These are phyloP conservation scores for Parastagonospora nodorum DNA, from an alignment of 2,329 filamentous ascomycete species.

Conservation along the genomic window DNA sequence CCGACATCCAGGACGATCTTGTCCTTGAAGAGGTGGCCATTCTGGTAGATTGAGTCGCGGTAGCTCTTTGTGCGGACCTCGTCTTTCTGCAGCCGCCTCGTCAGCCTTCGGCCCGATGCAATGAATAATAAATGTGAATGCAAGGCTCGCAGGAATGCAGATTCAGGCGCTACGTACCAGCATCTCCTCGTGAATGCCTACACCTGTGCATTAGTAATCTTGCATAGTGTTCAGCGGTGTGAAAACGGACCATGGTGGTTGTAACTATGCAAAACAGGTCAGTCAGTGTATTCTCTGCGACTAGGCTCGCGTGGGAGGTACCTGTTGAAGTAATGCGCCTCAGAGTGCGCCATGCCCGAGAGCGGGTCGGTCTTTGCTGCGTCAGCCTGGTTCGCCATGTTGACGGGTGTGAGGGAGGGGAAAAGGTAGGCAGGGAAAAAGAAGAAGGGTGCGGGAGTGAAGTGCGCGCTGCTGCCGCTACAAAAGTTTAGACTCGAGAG, in stretches of 20 bases:
- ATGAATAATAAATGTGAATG: background rate
- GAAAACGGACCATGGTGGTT: conserved; percentile 86
- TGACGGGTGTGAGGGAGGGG: conserved; percentile 2
- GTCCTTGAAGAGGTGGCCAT: conserved; percentile 90
- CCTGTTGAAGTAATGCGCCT: conserved; percentile 99
- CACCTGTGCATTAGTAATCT: conserved; percentile 47
- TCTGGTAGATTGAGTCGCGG: conserved; percentile 96
- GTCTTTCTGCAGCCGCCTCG: conserved; percentile 72
- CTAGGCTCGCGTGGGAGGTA: conserved; percentile 50
- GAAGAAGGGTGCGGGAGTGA: conserved; percentile 8
- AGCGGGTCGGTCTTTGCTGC: conserved; percentile 48
- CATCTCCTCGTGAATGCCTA: conserved; percentile 98
- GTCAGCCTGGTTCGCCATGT: conserved; percentile 35
- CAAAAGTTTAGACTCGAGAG: conserved; percentile 26
- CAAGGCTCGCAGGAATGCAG: conserved; percentile 9
- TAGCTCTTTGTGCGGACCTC: conserved; percentile 96
- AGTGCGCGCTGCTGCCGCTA: conserved; percentile 15
- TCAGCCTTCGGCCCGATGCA: conserved; percentile 12
- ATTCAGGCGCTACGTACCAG: conserved; percentile 67
- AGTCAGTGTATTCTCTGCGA: conserved; percentile 37
- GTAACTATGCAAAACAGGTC: conserved; percentile 67
- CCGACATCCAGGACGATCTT: conserved; percentile 96
- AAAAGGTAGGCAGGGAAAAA: conserved; percentile 5
- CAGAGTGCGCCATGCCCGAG: conserved; percentile 83
- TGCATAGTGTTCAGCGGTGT: conserved; percentile 35